Conservation (phyloP, 345 rosid genomes). For the Ceriops zippeliana region DNA sequence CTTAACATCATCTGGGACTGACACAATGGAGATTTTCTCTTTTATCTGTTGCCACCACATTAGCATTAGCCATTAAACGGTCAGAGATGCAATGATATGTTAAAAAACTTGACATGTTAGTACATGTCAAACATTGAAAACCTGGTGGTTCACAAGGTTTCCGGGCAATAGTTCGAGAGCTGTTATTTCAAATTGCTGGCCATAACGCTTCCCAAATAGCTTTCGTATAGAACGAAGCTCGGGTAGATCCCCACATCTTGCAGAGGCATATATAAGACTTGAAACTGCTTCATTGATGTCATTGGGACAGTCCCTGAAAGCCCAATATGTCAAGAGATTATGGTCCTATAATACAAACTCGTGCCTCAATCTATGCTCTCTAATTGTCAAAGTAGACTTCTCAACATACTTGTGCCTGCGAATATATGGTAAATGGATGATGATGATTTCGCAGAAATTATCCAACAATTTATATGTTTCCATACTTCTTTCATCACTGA, state of each 20-base stretch:
- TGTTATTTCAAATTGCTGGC: constrained; percentile 42
- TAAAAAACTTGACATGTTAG: background rate
- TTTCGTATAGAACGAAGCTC: constrained; percentile 59
- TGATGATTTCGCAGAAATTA: constrained; percentile 56
- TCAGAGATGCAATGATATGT: background rate
- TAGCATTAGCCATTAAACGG: background rate
- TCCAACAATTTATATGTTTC: constrained; percentile 52
- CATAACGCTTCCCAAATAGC: constrained; percentile 68
- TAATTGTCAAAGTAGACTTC: background rate
- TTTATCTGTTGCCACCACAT: constrained; percentile 37
- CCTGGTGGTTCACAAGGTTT: constrained; percentile 72
- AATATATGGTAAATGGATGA: constrained; percentile 51
- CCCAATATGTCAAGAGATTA: background rate
- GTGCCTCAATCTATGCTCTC: background rate
- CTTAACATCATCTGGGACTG: constrained; percentile 53
- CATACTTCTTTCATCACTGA: constrained; percentile 45
- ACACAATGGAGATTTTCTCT: constrained; percentile 40
- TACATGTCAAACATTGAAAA: constrained; percentile 5
- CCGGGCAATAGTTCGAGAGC: constrained; percentile 60
- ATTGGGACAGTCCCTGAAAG: constrained; percentile 59
- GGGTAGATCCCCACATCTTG: constrained; percentile 77
- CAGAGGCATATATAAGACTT: constrained; percentile 73
- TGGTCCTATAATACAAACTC: no score
- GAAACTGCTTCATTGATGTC: constrained; percentile 87
- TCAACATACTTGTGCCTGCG: constrained; percentile 51